phyloP scores from a whole-genome alignment of 345 rosid genomes.

The Ceriops decandra region DNA sequence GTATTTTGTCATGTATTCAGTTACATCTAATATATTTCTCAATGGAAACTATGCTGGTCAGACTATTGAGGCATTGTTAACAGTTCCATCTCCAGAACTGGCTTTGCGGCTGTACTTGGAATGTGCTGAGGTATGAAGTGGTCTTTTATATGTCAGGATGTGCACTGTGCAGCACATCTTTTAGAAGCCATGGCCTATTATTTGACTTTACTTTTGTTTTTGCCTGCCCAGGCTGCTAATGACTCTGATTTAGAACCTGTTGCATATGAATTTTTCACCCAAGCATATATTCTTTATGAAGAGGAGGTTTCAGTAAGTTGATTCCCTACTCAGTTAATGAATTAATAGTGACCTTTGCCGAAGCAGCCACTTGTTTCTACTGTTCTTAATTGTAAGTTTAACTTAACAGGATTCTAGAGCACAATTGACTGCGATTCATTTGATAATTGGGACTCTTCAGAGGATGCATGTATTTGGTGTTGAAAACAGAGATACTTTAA shows the following conservation, averaged over 20 bases:
- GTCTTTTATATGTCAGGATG: constrained; percentile 5
- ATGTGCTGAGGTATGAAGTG: constrained; percentile 84
- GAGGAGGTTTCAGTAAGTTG: constrained; percentile 94
- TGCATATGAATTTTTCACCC: constrained; percentile 97
- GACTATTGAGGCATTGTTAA: constrained; percentile 75
- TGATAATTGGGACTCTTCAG: constrained; percentile 93
- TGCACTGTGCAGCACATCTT: constrained; percentile 6
- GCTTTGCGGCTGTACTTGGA: constrained; percentile 83
- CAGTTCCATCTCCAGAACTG: constrained; percentile 82
- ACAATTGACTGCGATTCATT: constrained; percentile 86
- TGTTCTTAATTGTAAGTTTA: constrained; percentile 6
- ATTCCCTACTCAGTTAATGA: constrained; percentile 1
- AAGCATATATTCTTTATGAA: constrained; percentile 95
- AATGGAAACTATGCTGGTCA: constrained; percentile 26
- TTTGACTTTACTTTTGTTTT: constrained; percentile 1
- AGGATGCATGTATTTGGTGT: constrained; percentile 98
- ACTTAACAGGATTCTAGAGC: constrained; percentile 77
- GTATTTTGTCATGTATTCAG: background rate
- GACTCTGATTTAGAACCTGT: constrained; percentile 91
- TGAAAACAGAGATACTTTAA: constrained; percentile 94
- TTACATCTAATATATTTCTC: background rate
- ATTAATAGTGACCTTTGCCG: background rate
- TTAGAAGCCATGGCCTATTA: background rate
- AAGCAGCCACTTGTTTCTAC: background rate
- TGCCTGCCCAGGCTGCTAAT: constrained; percentile 74